Evolutionary conservation across 192 early-diverging fungal species (phyloP), one percentile per base, ranked within the genome.

Genomic region (Umbelopsis isabellina): DNA sequence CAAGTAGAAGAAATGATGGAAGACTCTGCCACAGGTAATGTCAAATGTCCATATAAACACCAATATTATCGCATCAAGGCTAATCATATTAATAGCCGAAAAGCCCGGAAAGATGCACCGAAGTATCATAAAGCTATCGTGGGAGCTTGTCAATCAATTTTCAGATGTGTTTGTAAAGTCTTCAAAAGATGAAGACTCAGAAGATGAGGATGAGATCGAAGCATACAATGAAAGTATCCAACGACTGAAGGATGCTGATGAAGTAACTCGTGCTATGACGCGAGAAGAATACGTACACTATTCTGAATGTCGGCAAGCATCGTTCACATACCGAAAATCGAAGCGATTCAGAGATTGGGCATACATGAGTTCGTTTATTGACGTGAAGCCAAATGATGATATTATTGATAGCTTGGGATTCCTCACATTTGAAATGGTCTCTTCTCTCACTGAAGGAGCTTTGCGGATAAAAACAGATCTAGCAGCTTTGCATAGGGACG

Each of bases 201-300:
- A 92, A 16, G 91, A 92, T 44, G 96, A 98, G 65, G 94, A 97
- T 46, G 96, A 97, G 30, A 84, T 91, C 72, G 87, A 92, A 65
- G 95, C 95, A 6, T 94, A 96, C 79, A 89, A 91, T 80, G 94
- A 97, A 51, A 93, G 95, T 27, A 86, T 95, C 49, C 87, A 88
- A 70, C 87, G 97, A 11, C 78, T 98, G 23, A 81, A 84, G 64
- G 89, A 91, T 33, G 98, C 98, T 4, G 98, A 99, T 73, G 92
- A 95, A 50, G 83, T 96, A 3, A 99, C 98, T 4, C 78, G 86
- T 18, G 92, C 87, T 16, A 99, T 99, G 98, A 93, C 95, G 22
- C 90, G 96, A 70, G 96, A 97, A n/a, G 94, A 99, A 81, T 99
- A 99, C 77, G 95, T 98, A 23, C 94, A 97, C 82, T 99, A 96